These are phyloP conservation scores for Phytophthora pluvialis DNA, from an alignment of 352 stramenopile genomes.

Conservation along the genomic window DNA sequence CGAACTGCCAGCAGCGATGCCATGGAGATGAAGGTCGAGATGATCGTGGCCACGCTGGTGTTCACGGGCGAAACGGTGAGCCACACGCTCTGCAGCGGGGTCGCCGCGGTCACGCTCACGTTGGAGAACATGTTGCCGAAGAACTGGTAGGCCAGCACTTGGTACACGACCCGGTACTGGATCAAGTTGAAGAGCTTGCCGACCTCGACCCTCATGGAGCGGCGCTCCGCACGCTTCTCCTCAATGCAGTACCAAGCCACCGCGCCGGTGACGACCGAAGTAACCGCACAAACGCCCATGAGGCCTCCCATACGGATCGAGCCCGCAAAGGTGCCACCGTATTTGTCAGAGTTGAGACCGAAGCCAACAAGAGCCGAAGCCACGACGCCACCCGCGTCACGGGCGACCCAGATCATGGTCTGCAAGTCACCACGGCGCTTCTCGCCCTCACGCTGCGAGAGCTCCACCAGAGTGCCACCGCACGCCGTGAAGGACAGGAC, in stretches of 20 bases:
- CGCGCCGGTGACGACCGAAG: conserved; percentile 39
- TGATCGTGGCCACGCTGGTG: conserved; percentile 43
- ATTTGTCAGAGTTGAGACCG: conserved; percentile 60
- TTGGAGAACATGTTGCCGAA: conserved; percentile 63
- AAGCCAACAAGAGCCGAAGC: conserved; percentile 60
- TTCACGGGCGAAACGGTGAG: conserved; percentile 51
- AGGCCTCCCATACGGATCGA: conserved; percentile 60
- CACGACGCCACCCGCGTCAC: conserved; percentile 43
- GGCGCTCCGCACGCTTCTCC: conserved; percentile 38
- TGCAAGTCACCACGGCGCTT: conserved; percentile 56
- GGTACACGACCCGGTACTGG: conserved; percentile 61
- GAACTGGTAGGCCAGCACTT: conserved; percentile 64
- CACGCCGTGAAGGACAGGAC: conserved; percentile 59
- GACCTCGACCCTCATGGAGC: conserved; percentile 31
- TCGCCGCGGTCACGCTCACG: conserved; percentile 48
- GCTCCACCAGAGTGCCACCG: conserved; percentile 60
- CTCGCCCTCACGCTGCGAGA: conserved; percentile 65
- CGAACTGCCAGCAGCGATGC: conserved; percentile 36
- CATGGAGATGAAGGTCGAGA: conserved; percentile 46
- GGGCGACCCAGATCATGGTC: conserved; percentile 62
- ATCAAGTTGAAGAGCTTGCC: conserved; percentile 57
- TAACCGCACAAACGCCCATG: conserved; percentile 50
- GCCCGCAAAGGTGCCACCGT: conserved; percentile 56
- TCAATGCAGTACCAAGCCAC: conserved; percentile 64
- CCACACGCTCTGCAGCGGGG: conserved; percentile 56